Evolutionary conservation across 2,329 filamentous ascomycete species (phyloP), one percentile per base, ranked within the genome.

Genomic region (Fusarium nelsonii): DNA sequence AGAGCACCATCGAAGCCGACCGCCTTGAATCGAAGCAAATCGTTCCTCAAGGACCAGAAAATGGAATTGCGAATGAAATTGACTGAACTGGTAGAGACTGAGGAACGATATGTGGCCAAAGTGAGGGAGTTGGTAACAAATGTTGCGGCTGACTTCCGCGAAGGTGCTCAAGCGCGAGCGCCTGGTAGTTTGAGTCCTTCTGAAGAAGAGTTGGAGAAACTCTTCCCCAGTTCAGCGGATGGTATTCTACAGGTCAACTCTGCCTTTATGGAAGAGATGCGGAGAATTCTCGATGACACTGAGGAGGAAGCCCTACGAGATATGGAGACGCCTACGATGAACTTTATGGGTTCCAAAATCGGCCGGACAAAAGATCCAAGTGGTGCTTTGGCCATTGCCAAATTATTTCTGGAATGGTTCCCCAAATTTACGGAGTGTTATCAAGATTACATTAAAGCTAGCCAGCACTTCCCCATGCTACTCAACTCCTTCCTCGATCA

Each of bases 371-470:
- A 87, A 76, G 93, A 97, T 76, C 88, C 91, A 18, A 93, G 91
- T 71, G 95, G 95, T 51, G 89, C 92, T 16, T 81, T 92, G 39
- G 87, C 89, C 40, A 91, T 97, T 77, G 93, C 93, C 41, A 93
- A 91, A 73, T 84, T 93, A 49, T 90, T 97, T 63, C 82, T 96
- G 6, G 92, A 97, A 70, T 97, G 94, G 93, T 96, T 99, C 70
- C 96, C 96, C 8, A 90, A 91, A 70, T 98, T 99, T 76, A 92
- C 92, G 28, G 89, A 94, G 61, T 94, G 92, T 75, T 99, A 99
- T 78, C 91, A 93, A 71, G 91, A 97, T 69, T 99, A 98, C 78
- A 96, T 99, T 79, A 90, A 90, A 72, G 91, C 93, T 12, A 97
- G 97, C 78, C 92, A 94, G 68, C 88, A 93, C 63, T 97, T 97